phyloP scores from a whole-genome alignment of 345 rosid genomes.

The Citrus trifoliata region DNA sequence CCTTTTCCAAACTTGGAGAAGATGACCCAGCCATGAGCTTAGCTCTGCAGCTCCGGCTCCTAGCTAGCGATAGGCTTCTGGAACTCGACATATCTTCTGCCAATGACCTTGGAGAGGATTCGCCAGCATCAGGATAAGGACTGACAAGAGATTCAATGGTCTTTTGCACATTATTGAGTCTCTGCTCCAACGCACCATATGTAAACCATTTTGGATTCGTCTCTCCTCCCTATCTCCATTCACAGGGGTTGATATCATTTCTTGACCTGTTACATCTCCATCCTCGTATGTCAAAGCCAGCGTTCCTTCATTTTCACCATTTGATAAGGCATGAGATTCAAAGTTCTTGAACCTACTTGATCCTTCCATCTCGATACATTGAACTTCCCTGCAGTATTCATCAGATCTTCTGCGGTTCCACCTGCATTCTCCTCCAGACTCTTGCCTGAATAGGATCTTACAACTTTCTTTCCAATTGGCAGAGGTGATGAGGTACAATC shows the following conservation, averaged over 20 bases:
- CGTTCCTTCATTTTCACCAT: slow-evolving; percentile 35
- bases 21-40: slow-evolving; percentile 41
- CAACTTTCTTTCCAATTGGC: slow-evolving; percentile 40
- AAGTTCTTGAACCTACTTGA: slow-evolving; percentile 27
- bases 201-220: slow-evolving; percentile 42
- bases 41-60: slow-evolving; percentile 61
- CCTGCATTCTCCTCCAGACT: slow-evolving; percentile 34
- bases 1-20: slow-evolving; percentile 21
- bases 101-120: slow-evolving; percentile 23
- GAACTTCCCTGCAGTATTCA: slow-evolving; percentile 87
- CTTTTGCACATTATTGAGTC: slow-evolving; percentile 44
- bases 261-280: slow-evolving; percentile 26
- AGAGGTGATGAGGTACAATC: slow-evolving; percentile 44
- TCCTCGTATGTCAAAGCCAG: slow-evolving; percentile 29
- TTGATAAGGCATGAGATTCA: slow-evolving; percentile 28
- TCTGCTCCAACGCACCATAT: slow-evolving; percentile 42
- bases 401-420: slow-evolving; percentile 43
- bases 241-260: slow-evolving; percentile 20
- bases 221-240: slow-evolving; percentile 37
- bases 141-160: slow-evolving; percentile 40
- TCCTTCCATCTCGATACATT: slow-evolving; percentile 70
- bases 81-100: slow-evolving; percentile 43
- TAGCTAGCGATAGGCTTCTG: slow-evolving; percentile 40
- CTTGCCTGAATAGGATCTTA: slow-evolving; percentile 33
- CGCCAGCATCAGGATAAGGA: slow-evolving; percentile 34